phyloP scores from a whole-genome alignment of 495 filamentous ascomycete species.

The Haplographium delicatum region DNA sequence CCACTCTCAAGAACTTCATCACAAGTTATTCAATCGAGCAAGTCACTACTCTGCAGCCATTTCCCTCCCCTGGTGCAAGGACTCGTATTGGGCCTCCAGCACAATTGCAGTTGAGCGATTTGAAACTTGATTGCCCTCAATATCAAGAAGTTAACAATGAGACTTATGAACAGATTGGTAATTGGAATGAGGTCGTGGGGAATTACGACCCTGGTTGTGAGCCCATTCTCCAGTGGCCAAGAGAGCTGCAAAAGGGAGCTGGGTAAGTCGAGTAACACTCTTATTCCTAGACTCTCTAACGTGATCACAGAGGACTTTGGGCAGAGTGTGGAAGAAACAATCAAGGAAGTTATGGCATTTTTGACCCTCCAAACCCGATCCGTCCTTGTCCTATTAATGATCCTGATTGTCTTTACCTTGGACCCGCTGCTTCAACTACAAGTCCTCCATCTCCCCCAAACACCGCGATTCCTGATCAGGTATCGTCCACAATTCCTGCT shows the following conservation, averaged over 20 bases:
- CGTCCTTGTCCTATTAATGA: neutral
- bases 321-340: neutral
- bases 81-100: neutral
- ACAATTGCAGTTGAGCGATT: neutral
- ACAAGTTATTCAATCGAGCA: neutral
- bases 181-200: no score
- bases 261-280: neutral
- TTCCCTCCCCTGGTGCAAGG: no score
- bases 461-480: neutral
- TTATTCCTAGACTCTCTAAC: neutral
- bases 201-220: no score
- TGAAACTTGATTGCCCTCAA: no score
- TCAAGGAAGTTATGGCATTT: constrained; percentile 1
- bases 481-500: no score
- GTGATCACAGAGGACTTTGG: neutral
- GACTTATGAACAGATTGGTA: no score
- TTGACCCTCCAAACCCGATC: constrained; percentile 5
- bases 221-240: neutral
- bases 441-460: neutral
- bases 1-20: neutral
- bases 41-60: constrained; percentile 4
- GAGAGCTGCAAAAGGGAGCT: neutral
- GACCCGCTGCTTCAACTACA: neutral
- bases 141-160: no score
- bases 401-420: neutral